Conservation (phyloP, 225 moss, liverwort and hornwort species). For the Neckera pumila region DNA sequence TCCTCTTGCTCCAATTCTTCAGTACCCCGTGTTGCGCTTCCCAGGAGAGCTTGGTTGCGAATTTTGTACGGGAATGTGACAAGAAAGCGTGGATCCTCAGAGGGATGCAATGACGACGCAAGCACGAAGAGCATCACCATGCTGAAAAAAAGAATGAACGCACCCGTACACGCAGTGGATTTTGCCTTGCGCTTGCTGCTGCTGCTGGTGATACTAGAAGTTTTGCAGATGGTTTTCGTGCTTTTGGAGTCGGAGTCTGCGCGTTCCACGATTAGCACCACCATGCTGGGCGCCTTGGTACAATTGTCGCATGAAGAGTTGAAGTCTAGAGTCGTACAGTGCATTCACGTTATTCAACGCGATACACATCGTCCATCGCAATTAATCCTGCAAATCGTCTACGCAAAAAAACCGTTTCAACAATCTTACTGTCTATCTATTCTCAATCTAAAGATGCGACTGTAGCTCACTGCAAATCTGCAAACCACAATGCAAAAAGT, state of each 20-base stretch:
- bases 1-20: neutral
- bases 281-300: neutral
- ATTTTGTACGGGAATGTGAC: constrained; percentile 11
- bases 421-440: neutral
- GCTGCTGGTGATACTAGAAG: neutral
- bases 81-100: constrained; percentile 10
- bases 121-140: neutral
- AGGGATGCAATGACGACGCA: neutral
- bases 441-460: neutral
- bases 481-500: neutral
- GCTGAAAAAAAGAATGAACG: neutral
- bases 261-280: neutral
- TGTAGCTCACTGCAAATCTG: neutral
- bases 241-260: neutral
- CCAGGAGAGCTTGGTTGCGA: neutral
- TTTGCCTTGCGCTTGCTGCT: neutral
- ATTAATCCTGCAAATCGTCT: neutral
- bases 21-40: neutral
- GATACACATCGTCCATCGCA: neutral
- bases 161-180: neutral
- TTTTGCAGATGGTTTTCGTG: neutral
- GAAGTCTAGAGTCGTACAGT: neutral
- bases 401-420: neutral
- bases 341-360: neutral
- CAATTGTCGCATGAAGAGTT: neutral